Conservation (phyloP, 169 alveolate genomes). For the Cystoisospora suis region DNA sequence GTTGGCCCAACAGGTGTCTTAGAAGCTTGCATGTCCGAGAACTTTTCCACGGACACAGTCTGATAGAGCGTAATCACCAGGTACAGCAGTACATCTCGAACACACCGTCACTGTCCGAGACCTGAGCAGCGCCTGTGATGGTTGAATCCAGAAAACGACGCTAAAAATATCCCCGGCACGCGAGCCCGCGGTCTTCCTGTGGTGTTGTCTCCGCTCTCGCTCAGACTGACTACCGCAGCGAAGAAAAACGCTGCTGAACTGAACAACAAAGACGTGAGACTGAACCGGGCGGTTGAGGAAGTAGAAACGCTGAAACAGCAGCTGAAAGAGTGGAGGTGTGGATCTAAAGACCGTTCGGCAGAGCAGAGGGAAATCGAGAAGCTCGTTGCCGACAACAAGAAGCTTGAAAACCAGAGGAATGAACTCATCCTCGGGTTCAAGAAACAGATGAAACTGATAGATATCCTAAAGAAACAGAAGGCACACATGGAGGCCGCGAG, state of each 20-base stretch:
- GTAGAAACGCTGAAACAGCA: not conserved
- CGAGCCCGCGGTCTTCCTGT: not conserved
- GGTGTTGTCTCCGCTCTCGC: not conserved
- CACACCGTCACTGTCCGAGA: too few species aligned
- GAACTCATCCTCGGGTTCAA: conserved; percentile 83
- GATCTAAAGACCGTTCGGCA: not conserved
- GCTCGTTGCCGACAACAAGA: conserved; percentile 55
- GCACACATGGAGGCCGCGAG: conserved; percentile 88
- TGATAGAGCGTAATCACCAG: too few species aligned
- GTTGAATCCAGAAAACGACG: too few species aligned
- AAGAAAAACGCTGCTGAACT: not conserved
- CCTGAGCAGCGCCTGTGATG: too few species aligned
- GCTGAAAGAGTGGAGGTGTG: not conserved
- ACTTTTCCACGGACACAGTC: too few species aligned
- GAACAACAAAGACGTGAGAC: not conserved
- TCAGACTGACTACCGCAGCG: not conserved
- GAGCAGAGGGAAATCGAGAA: not conserved
- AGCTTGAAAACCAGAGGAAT: conserved; percentile 73
- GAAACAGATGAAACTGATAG: conserved; percentile 84
- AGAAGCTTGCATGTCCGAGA: too few species aligned
- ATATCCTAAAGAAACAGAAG: conserved; percentile 84
- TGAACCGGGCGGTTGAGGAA: not conserved
- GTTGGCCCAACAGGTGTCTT: too few species aligned
- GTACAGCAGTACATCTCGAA: too few species aligned
- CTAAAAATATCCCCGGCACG: not conserved